Evolutionary conservation across 352 stramenopile species (phyloP), one percentile per base, ranked within the genome.

Genomic region (Plasmopara viticola): DNA sequence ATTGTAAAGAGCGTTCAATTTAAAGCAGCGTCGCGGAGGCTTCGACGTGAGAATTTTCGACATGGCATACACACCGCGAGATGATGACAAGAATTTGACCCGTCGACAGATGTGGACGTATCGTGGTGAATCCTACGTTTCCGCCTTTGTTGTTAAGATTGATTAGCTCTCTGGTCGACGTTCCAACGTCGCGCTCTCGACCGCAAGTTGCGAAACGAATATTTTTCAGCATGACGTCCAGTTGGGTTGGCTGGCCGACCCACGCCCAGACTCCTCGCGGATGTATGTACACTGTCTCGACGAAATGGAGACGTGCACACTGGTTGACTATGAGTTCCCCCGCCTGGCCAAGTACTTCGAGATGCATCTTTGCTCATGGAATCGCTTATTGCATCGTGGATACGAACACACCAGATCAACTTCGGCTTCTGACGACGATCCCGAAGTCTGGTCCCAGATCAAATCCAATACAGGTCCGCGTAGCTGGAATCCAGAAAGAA

Each of bases 361-460:
- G 13, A 38, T 38, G 13, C 9, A 38, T 38, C 33, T 38, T 14
- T 38, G 9, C 33, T 38, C 40, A 45, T 17, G 40, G 40, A 45
- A 45, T 45, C 40, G 40, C 14, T 45, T 9, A 30, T 18, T 45
- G 40, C 40, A 45, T 30, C 18, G 9, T n/a, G n/a, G 40, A 18
- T 33, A 18, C 12, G 42, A 12, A 18, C 42, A 48, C 14, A 31
- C 29, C 10, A 18, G 17, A 34, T 48, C 42, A 35, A 63, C 49
- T 51, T 58, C 56, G 49, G 58, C 56, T 63, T 58, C 49, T 18
- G 48, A 58, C 12, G 39, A 63, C 30, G 56, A 63, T 51, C 56
- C 56, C 28, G 56, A 53, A 47, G 53, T 38, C 44, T 62, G 48
- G 43, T 62, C 37, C 48, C 57, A 53, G 40, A 57, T 43, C 51